Percentiles rank a stretch among this genome's conserved stretches.
These are phyloP conservation scores for Epicoccum nigrum DNA, from an alignment of 2,329 filamentous ascomycete genomes.

Conservation along the genomic window DNA sequence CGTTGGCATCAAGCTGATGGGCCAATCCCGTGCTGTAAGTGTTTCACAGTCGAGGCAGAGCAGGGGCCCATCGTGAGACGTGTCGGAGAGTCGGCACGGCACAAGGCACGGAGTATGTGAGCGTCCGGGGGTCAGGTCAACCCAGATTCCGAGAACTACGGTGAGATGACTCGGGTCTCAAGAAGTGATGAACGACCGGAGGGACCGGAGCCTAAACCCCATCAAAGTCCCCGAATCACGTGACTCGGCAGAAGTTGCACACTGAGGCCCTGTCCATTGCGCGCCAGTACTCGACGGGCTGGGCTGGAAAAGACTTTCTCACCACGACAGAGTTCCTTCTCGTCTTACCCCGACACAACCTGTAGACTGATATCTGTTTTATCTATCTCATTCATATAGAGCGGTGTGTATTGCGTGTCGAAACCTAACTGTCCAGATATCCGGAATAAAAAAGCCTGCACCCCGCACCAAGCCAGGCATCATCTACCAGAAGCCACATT, in stretches of 20 bases:
- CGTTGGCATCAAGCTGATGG: slow-evolving; percentile 13
- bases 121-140: neutral
- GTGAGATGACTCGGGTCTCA: neutral
- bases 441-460: neutral
- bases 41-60: slow-evolving; percentile 33
- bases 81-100: slow-evolving; percentile 13
- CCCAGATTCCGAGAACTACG: neutral
- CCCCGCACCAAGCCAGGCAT: slow-evolving; percentile 2
- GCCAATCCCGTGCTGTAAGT: slow-evolving; percentile 23
- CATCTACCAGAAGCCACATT: neutral
- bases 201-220: no score
- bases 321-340: neutral
- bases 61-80: slow-evolving; percentile 35
- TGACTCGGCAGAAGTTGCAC: slow-evolving; percentile 11
- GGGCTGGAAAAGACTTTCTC: slow-evolving; percentile 16
- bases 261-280: slow-evolving; percentile 5
- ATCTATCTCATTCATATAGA: slow-evolving; percentile 3
- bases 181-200: neutral
- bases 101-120: slow-evolving; percentile 1
- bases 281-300: slow-evolving; percentile 1
- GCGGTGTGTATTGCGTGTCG: slow-evolving; percentile 17
- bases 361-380: slow-evolving; percentile 3
- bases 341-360: neutral
- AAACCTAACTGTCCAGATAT: slow-evolving; percentile 14
- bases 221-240: no score